These are phyloP conservation scores for Pulicaria dysenterica DNA, from an alignment of 129 eudicot genomes.

Conservation along the genomic window DNA sequence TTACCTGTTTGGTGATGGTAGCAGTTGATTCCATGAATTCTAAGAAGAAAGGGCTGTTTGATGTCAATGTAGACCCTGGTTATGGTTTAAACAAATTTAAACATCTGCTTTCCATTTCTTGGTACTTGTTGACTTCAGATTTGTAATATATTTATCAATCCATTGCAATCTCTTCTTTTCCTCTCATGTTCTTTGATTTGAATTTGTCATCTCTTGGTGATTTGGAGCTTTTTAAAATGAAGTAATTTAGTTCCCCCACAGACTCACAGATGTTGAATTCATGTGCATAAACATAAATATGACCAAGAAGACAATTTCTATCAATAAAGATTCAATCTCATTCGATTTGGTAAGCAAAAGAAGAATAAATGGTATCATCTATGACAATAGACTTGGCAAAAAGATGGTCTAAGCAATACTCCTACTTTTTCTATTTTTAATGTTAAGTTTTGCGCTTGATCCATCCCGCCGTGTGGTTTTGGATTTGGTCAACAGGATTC, in stretches of 20 bases:
- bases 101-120: conserved; percentile 29
- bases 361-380: not conserved
- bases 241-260: too few species aligned
- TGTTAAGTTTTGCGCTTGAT: not conserved
- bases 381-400: not conserved
- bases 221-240: not conserved
- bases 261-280: too few species aligned
- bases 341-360: not conserved
- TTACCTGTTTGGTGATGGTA: conserved; percentile 64
- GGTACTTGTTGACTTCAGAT: conserved; percentile 38
- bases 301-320: not conserved
- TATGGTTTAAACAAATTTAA: conserved; percentile 35
- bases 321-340: not conserved
- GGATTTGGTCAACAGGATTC: not conserved
- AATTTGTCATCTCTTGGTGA: not conserved
- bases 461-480: not conserved
- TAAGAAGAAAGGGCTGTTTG: conserved; percentile 27
- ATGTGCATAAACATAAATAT: not conserved
- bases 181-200: conserved; percentile 12
- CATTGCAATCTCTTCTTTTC: conserved; percentile 10
- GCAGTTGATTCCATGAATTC: conserved; percentile 36
- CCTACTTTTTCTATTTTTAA: not conserved
- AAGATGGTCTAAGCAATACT: not conserved
- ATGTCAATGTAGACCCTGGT: conserved; percentile 33
- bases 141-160: conserved; percentile 35